Evolutionary conservation across 441 rosid genomes (phyloP).

Genomic region (Aleurites moluccanus): DNA sequence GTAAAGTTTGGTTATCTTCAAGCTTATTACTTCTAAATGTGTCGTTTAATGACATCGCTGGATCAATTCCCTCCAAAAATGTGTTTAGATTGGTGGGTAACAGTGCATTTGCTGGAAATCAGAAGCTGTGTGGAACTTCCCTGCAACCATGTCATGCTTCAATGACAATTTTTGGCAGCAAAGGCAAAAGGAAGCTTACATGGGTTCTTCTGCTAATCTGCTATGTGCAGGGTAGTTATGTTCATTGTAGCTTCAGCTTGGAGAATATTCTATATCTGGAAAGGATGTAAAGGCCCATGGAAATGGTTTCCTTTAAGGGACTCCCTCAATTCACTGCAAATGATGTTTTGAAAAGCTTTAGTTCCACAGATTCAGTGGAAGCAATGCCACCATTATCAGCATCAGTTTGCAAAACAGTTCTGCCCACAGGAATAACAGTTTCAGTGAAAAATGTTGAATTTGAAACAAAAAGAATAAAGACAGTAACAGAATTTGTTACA

Average conservation of each 20-base stretch:
- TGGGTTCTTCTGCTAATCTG: conserved; percentile 55
- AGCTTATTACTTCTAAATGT: conserved; percentile 51
- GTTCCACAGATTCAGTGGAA: conserved; percentile 45
- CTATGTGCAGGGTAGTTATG: conserved; percentile 49
- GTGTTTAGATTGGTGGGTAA: conserved; percentile 57
- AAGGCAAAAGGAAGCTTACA: conserved; percentile 52
- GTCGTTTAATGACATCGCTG: conserved; percentile 60
- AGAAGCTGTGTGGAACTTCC: conserved; percentile 79
- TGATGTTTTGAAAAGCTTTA: conserved; percentile 67
- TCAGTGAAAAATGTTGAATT: conserved; percentile 61
- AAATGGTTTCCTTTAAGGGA: conserved; percentile 71
- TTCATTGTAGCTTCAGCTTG: conserved; percentile 45
- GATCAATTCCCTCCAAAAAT: conserved; percentile 58
- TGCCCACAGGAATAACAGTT: conserved; percentile 89
- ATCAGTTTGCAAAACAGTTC: conserved; percentile 59
- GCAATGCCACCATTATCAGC: conserved; percentile 33
- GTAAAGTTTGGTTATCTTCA: conserved; percentile 46
- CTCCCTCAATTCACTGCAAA: conserved; percentile 73
- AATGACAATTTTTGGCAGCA: conserved; percentile 40
- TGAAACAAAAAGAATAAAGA: conserved; percentile 44
- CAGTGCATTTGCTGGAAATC: conserved; percentile 68
- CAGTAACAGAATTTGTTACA: conserved; percentile 42
- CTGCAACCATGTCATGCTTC: conserved; percentile 57
- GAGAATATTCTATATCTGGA: conserved; percentile 51
- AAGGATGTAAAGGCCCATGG: conserved; percentile 61